Conservation (phyloP, 2,329 filamentous ascomycete genomes). For the Xylariomycetidae sp. region DNA sequence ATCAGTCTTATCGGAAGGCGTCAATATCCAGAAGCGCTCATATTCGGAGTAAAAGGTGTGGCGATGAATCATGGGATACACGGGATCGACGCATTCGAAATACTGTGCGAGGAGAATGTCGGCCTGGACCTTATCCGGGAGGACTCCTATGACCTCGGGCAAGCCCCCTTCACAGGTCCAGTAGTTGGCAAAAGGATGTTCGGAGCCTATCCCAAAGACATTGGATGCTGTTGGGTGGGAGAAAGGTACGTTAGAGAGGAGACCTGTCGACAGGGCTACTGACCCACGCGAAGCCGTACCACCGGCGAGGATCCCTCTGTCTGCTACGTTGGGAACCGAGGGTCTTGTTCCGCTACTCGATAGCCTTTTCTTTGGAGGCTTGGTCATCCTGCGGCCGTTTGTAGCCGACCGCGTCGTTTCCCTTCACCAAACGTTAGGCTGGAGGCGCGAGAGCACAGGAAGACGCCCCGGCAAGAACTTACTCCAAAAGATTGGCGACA, state of each 20-base stretch:
- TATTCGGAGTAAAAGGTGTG: constrained; percentile 74
- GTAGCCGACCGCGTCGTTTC: constrained; percentile 58
- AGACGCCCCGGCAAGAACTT: constrained; percentile 23
- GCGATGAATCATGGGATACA: constrained; percentile 75
- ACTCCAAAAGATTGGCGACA: constrained; percentile 73
- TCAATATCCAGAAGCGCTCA: constrained; percentile 67
- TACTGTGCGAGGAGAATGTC: constrained; percentile 62
- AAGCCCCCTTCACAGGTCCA: constrained; percentile 76
- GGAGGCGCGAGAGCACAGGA: constrained; percentile 1
- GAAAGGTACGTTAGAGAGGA: constrained; percentile 68
- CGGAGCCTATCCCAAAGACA: constrained; percentile 73
- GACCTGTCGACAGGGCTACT: constrained; percentile 50
- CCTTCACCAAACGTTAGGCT: constrained; percentile 29
- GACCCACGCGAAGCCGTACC: constrained; percentile 44
- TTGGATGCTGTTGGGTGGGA: constrained; percentile 66
- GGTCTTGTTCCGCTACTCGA: constrained; percentile 31
- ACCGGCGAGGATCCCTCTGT: constrained; percentile 42
- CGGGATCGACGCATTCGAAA: constrained; percentile 68
- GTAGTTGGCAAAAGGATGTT: constrained; percentile 77
- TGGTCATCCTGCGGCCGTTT: constrained; percentile 83
- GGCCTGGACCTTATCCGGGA: constrained; percentile 70
- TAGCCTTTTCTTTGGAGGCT: constrained; percentile 62
- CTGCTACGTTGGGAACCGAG: constrained; percentile 48
- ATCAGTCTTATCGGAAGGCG: constrained; percentile 55
- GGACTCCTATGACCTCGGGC: constrained; percentile 66